Evolutionary conservation across 139 green algal species (phyloP).

Genomic region (Zygnema cylindricum): DNA sequence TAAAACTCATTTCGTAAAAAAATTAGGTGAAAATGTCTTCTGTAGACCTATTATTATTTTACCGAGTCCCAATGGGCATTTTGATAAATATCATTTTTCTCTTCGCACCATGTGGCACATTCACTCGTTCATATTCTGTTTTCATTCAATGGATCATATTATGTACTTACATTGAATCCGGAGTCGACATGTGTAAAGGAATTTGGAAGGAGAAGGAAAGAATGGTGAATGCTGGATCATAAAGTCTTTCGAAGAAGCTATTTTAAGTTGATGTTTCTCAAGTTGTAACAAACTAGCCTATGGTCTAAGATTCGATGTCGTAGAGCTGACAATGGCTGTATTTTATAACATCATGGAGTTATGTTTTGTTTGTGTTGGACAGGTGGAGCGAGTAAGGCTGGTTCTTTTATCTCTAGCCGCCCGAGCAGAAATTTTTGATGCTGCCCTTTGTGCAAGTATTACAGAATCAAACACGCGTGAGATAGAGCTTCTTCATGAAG

Average conservation of each 20-base stretch:
- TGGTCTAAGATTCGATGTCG: background rate
- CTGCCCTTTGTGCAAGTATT: background rate
- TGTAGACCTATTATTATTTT: too few species aligned
- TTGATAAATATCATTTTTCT: too few species aligned
- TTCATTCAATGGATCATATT: too few species aligned
- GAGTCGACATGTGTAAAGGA: background rate
- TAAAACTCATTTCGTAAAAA: too few species aligned
- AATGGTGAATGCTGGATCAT: background rate
- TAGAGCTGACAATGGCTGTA: background rate
- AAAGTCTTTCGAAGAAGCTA: too few species aligned
- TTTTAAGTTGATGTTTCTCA: background rate
- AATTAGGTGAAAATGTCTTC: too few species aligned
- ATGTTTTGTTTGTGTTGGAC: background rate
- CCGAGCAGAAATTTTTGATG: background rate
- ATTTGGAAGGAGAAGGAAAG: background rate
- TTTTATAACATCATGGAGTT: background rate
- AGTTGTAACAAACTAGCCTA: background rate
- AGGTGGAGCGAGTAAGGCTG: background rate
- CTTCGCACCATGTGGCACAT: too few species aligned
- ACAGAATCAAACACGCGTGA: background rate
- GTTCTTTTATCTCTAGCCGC: background rate
- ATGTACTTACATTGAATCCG: too few species aligned
- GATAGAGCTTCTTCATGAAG: background rate
- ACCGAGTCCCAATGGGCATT: too few species aligned
- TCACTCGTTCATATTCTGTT: too few species aligned